Percentiles rank a stretch among this genome's conserved stretches.
phyloP scores from a whole-genome alignment of 768 basidiomycete species.

The Saitozyma sp. region DNA sequence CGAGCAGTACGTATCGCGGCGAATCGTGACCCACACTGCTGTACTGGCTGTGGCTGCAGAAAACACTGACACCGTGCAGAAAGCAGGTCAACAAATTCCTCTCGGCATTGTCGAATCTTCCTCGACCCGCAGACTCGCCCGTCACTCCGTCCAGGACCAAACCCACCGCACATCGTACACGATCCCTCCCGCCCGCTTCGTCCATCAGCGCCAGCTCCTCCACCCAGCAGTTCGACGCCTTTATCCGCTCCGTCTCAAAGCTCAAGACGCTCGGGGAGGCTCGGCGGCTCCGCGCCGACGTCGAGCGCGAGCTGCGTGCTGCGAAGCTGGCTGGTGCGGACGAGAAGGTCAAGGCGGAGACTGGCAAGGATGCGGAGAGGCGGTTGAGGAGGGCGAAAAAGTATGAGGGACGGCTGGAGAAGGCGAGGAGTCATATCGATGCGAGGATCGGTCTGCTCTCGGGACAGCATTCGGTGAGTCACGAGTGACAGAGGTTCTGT shows the following conservation, averaged over 20 bases:
- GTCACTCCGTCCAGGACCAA: slow-evolving; percentile 8
- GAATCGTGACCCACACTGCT: neutral
- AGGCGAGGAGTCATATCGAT: slow-evolving; percentile 83
- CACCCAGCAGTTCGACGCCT: slow-evolving; percentile 81
- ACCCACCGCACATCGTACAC: slow-evolving; percentile 5
- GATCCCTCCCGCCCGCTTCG: slow-evolving; percentile 4
- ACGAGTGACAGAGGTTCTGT: too few species aligned
- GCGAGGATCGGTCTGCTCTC: slow-evolving; percentile 79
- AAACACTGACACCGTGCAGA: slow-evolving; percentile 13
- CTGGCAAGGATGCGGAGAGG: slow-evolving; percentile 84
- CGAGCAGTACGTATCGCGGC: slow-evolving; percentile 61
- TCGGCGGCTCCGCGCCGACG: slow-evolving; percentile 83
- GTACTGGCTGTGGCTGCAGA: too few species aligned
- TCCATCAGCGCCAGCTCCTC: slow-evolving; percentile 29
- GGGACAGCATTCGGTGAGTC: slow-evolving; percentile 46
- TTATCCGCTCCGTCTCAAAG: slow-evolving; percentile 78
- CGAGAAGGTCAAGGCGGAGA: slow-evolving; percentile 40
- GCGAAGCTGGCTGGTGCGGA: slow-evolving; percentile 60
- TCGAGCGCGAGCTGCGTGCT: slow-evolving; percentile 83
- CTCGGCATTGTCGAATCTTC: slow-evolving; percentile 32
- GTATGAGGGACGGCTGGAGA: slow-evolving; percentile 82
- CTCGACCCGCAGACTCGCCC: slow-evolving; percentile 11
- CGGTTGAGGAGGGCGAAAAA: slow-evolving; percentile 79
- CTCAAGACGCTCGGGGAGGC: slow-evolving; percentile 85
- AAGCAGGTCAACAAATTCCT: slow-evolving; percentile 48